phyloP scores from a whole-genome alignment of 768 basidiomycete species.

The Dacryopinax spathularia region DNA sequence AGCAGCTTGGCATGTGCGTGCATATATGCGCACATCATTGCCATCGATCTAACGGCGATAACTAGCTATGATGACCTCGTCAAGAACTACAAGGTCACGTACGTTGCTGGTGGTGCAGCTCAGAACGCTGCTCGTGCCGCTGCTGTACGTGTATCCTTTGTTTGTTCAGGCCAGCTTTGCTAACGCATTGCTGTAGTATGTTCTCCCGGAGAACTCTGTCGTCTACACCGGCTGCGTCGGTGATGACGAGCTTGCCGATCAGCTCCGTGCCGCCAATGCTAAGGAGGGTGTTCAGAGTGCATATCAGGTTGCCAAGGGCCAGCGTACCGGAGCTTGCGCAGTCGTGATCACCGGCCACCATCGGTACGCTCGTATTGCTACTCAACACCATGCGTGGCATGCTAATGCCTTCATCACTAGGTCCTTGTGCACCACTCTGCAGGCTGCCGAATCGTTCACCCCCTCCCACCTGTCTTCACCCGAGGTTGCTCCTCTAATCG shows the following conservation, averaged over 20 bases:
- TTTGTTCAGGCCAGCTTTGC: constrained; percentile 7
- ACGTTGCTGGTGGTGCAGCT: constrained; percentile 92
- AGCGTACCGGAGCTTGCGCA: constrained; percentile 91
- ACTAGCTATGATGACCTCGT: constrained; percentile 79
- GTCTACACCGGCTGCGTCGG: constrained; percentile 93
- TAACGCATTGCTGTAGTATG: constrained; percentile 46
- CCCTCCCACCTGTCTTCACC: constrained; percentile 64
- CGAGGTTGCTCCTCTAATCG: constrained; percentile 58
- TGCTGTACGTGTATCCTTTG: constrained; percentile 45
- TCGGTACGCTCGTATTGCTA: constrained; percentile 38
- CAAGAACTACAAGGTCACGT: constrained; percentile 58
- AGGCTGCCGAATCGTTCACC: constrained; percentile 81
- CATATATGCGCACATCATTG: background rate
- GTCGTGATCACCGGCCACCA: constrained; percentile 89
- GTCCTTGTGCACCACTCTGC: constrained; percentile 83
- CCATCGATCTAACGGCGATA: background rate
- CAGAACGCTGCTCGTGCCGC: constrained; percentile 96
- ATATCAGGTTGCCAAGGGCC: constrained; percentile 75
- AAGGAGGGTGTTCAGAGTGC: constrained; percentile 79
- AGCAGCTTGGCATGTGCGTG: constrained; percentile 72
- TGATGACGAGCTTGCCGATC: constrained; percentile 77
- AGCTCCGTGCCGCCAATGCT: constrained; percentile 78
- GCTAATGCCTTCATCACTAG: constrained; percentile 26
- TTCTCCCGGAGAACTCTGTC: constrained; percentile 74
- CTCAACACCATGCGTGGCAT: background rate